A percentile compares a stretch with the other conserved stretches of the same genome.
Evolutionary conservation across 352 stramenopile species (phyloP).

Genomic region (Phytophthora colocasiae): DNA sequence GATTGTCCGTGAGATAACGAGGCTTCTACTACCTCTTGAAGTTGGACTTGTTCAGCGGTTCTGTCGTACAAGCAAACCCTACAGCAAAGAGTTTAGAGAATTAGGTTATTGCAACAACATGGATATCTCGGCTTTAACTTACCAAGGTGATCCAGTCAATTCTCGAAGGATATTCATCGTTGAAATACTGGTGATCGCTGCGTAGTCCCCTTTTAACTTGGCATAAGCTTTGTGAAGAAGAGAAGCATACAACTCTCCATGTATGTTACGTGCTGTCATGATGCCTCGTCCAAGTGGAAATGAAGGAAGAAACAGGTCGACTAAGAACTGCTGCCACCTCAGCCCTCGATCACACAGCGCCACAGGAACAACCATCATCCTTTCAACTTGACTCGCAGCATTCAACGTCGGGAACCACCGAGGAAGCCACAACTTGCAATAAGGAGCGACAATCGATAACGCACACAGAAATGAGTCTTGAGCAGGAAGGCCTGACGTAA

Average conservation of each 20-base stretch:
- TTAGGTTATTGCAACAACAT: too few relatives aligned
- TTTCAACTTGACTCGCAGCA: slow-evolving; percentile 5
- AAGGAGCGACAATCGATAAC: slow-evolving; percentile 30
- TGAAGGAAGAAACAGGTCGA: slow-evolving; percentile 55
- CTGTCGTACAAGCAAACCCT: slow-evolving; percentile 29
- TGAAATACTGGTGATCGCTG: slow-evolving; percentile 20
- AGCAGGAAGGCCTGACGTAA: slow-evolving; percentile 34
- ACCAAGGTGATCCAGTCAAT: slow-evolving; percentile 57
- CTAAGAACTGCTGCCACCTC: slow-evolving; percentile 43
- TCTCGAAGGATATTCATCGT: slow-evolving; percentile 49
- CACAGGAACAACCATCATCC: slow-evolving; percentile 22
- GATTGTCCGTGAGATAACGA: background rate
- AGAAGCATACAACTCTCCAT: slow-evolving; percentile 45
- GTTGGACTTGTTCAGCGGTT: background rate
- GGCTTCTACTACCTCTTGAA: slow-evolving; percentile 11
- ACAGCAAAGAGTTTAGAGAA: slow-evolving; percentile 4
- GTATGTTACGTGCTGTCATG: slow-evolving; percentile 25
- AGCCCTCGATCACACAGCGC: slow-evolving; percentile 37
- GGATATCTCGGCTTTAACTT: background rate
- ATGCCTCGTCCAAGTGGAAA: slow-evolving; percentile 46
- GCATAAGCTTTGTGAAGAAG: slow-evolving; percentile 69
- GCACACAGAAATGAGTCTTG: slow-evolving; percentile 47
- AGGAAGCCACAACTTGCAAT: slow-evolving; percentile 28
- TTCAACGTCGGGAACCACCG: slow-evolving; percentile 33
- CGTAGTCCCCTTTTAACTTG: slow-evolving; percentile 61